Conservation (phyloP, 164 flowering plant genomes). For the Taxillus chinensis region DNA sequence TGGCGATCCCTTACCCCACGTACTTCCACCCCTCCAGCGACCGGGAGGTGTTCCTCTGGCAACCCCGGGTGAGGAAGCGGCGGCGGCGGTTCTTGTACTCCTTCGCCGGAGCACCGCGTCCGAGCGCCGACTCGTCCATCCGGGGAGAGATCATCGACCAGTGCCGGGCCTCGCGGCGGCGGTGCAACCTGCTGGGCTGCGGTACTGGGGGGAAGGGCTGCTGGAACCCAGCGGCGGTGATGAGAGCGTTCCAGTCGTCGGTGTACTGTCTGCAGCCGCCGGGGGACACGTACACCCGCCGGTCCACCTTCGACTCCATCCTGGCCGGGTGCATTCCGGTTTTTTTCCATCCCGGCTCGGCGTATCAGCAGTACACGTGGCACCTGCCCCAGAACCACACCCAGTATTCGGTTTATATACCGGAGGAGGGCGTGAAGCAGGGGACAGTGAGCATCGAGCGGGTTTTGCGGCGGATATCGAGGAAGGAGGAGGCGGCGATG, state of each 20-base stretch:
- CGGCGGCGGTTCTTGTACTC: slow-evolving; percentile 32
- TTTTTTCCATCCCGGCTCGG: slow-evolving; percentile 69
- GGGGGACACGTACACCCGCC: slow-evolving; percentile 19
- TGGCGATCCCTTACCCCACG: slow-evolving; percentile 68
- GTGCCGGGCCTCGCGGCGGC: slow-evolving; percentile 28
- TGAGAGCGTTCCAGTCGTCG: slow-evolving; percentile 7
- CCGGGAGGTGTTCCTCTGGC: slow-evolving; percentile 49
- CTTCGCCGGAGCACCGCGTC: slow-evolving; percentile 59
- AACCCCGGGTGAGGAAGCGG: slow-evolving; percentile 35
- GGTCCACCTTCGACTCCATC: slow-evolving; percentile 42
- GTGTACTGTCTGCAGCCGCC: slow-evolving; percentile 18
- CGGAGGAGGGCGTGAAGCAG: slow-evolving; percentile 24
- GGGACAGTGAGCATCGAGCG: slow-evolving; percentile 34
- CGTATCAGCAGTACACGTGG: slow-evolving; percentile 68
- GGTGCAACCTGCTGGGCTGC: slow-evolving; percentile 46
- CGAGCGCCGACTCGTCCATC: slow-evolving; percentile 25
- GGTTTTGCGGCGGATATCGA: slow-evolving; percentile 23
- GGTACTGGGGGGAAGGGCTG: slow-evolving; percentile 22
- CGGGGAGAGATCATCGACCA: slow-evolving; percentile 46
- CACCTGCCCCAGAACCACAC: slow-evolving; percentile 43
- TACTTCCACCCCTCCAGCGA: slow-evolving; percentile 67
- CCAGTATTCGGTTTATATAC: slow-evolving; percentile 54
- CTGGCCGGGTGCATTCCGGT: slow-evolving; percentile 78
- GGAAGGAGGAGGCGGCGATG: slow-evolving; percentile 29
- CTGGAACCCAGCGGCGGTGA: slow-evolving; percentile 11